Evolutionary conservation across 768 basidiomycete species (phyloP), one percentile per base, ranked within the genome.

Genomic region (Mycena capillaripes): DNA sequence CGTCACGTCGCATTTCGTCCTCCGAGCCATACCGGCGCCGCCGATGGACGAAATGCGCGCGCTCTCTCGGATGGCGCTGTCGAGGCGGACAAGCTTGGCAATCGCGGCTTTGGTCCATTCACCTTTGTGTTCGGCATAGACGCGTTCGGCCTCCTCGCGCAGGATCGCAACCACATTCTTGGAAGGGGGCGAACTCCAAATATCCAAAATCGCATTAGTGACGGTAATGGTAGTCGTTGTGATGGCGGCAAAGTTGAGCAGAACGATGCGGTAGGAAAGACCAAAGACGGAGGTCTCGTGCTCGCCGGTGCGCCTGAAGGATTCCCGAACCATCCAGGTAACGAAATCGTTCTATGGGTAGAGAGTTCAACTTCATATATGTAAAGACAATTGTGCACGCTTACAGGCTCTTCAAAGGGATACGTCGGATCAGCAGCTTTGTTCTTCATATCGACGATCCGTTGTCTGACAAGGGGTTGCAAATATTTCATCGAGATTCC

Each of bases 271-370:
- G 40, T 75, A 75, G 0, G 74, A 66, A 21, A 75, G 62, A 4
- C 55, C 42, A 46, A 64, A 69, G 4, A 72, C 74, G 3, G 74
- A 75, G 4, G 60, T 66, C 40, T 71, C 70, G 40, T 72, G 56
- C 27, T 70, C 62, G 11, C 57, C 66, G 25, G 40, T 36, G 27
- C 74, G 66, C 32, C 72, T 75, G 74, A 75, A 75, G 12, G 74
- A 75, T 32, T 75, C 74, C 29, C 74, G 74, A 42, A 72, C 66
- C 74, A 75, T 75, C 74, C 74, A 75, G 25, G 74, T 75, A 44
- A 75, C 64, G 48, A 71, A 75, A 34, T 75, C 74, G 25, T 75
- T 72, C 72, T 73, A 57, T 38, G 11, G 38, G 4, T 16, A 16
- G 29, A 29, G 27, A 53, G 27, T 7, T 27, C 19, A 53, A 14